These are phyloP conservation scores for Fusarium illudens DNA, from an alignment of 2,329 filamentous ascomycete species.

Conservation along the genomic window DNA sequence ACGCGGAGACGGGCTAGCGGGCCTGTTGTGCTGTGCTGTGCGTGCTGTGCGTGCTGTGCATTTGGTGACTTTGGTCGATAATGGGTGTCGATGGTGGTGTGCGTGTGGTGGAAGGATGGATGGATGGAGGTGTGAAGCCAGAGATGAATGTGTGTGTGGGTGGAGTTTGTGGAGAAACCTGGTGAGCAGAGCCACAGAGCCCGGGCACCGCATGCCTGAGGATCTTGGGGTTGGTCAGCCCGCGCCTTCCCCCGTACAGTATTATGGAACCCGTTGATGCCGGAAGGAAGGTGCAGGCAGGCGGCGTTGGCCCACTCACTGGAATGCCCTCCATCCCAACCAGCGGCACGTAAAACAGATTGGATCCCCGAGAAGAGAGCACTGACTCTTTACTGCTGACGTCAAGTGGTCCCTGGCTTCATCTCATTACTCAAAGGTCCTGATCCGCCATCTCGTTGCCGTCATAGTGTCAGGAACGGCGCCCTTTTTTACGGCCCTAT, in stretches of 20 bases:
- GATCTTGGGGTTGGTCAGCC: constrained; percentile 8
- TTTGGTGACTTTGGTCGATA: background rate
- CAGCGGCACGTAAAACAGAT: background rate
- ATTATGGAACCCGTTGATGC: background rate
- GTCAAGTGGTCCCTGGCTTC: background rate
- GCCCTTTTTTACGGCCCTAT: constrained; percentile 6
- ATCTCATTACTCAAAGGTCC: background rate
- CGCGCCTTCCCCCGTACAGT: background rate
- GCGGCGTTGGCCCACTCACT: background rate
- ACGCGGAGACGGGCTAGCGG: background rate
- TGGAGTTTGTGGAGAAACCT: constrained; percentile 22
- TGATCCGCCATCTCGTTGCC: background rate
- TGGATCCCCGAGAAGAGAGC: background rate
- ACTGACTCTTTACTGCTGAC: constrained; percentile 9
- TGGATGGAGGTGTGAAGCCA: background rate
- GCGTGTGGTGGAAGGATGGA: background rate
- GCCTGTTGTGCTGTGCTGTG: background rate
- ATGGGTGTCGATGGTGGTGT: background rate
- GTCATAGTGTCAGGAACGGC: constrained; percentile 22
- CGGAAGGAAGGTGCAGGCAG: background rate
- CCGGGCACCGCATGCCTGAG: background rate
- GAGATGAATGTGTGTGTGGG: background rate
- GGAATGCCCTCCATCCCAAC: background rate
- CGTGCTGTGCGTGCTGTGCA: background rate
- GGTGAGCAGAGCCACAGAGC: background rate